phyloP scores from a whole-genome alignment of 192 early-diverging fungal genomes.

The Podila clonocystis region DNA sequence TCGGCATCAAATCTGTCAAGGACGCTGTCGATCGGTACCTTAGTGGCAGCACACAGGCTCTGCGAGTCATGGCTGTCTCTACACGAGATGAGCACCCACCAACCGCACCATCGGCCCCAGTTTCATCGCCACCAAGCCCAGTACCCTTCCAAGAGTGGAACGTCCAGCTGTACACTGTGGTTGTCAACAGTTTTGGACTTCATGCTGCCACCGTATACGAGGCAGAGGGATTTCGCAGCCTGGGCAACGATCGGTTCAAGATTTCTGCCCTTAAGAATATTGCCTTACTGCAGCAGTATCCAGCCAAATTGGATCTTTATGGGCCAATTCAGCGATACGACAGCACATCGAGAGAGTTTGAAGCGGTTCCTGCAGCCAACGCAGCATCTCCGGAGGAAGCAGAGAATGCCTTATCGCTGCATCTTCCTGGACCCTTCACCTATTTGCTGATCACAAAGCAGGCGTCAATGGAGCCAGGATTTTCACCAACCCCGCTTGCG shows the following conservation, averaged over 20 bases:
- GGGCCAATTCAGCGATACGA: slow-evolving; percentile 41
- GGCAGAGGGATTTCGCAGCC: slow-evolving; percentile 35
- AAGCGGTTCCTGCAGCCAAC: neutral
- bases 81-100: slow-evolving; percentile 11
- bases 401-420: neutral
- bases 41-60: slow-evolving; percentile 16
- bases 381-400: neutral
- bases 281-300: slow-evolving; percentile 47
- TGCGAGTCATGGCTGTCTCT: slow-evolving; percentile 47
- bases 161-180: slow-evolving; percentile 29
- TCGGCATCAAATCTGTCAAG: slow-evolving; percentile 34
- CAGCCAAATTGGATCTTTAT: slow-evolving; percentile 39
- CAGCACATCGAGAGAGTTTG: slow-evolving; percentile 5
- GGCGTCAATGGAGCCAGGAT: slow-evolving; percentile 55
- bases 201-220: slow-evolving; percentile 60
- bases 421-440: slow-evolving; percentile 45
- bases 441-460: slow-evolving; percentile 61
- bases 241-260: slow-evolving; percentile 59
- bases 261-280: slow-evolving; percentile 48
- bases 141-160: slow-evolving; percentile 24
- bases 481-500: slow-evolving; percentile 56
- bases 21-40: slow-evolving; percentile 51
- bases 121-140: neutral
- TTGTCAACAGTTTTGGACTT: slow-evolving; percentile 63
- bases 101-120: neutral